Conservation (phyloP, 1,139 yeast genomes). For the Saccharomyces hybrid region DNA sequence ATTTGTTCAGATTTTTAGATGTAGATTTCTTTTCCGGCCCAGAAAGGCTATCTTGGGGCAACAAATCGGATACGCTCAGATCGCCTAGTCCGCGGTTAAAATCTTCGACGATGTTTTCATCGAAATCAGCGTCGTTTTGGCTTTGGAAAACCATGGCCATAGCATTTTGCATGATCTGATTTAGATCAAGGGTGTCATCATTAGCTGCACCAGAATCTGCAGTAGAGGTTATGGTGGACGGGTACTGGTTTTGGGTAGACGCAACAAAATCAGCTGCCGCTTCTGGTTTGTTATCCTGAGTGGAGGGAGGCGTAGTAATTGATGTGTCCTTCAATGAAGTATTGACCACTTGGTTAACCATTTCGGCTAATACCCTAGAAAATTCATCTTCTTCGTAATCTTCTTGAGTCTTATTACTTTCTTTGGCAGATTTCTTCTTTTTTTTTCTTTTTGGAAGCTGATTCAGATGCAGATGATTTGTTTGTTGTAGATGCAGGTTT, state of each 20-base stretch:
- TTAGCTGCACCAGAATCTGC: constrained; percentile 10
- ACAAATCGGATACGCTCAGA: constrained; percentile 36
- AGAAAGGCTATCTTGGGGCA: constrained; percentile 18
- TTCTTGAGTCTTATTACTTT: constrained; percentile 5
- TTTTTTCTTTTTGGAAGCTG: constrained; percentile 13
- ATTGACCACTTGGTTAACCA: constrained; percentile 31
- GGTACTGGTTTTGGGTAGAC: neutral
- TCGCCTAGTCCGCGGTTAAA: constrained; percentile 50
- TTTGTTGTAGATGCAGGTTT: neutral
- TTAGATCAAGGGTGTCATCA: constrained; percentile 45
- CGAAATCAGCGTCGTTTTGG: constrained; percentile 21
- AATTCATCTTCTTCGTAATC: constrained; percentile 25
- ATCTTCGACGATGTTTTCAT: constrained; percentile 40
- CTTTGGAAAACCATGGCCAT: constrained; percentile 52
- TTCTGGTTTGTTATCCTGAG: constrained; percentile 1
- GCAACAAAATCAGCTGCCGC: neutral
- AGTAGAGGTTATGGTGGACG: neutral
- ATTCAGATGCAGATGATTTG: constrained; percentile 2
- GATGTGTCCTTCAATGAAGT: constrained; percentile 19
- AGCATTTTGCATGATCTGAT: constrained; percentile 66
- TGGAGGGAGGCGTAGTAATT: constrained; percentile 1
- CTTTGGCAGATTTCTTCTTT: constrained; percentile 16
- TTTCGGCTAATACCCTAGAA: constrained; percentile 29
- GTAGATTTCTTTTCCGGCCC: constrained; percentile 18
- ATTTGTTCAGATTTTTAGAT: constrained; percentile 22